Conservation (phyloP, 2,329 filamentous ascomycete genomes). For the Beauveria rudraprayagi region DNA sequence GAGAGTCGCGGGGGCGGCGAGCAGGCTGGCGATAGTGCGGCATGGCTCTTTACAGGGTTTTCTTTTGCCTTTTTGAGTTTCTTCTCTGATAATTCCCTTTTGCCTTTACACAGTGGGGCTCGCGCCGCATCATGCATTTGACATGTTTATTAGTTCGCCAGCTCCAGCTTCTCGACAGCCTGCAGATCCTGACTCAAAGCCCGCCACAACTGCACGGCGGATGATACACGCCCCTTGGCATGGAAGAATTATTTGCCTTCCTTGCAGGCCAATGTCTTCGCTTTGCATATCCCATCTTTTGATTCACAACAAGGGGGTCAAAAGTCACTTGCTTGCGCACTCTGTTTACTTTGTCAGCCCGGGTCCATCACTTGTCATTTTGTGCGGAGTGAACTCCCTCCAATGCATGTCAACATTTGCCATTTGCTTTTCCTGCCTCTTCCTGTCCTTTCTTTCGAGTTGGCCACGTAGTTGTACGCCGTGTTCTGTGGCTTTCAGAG, state of each 20-base stretch:
- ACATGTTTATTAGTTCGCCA: constrained; percentile 3
- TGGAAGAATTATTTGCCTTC: background rate
- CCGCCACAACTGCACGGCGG: constrained; percentile 7
- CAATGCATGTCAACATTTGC: background rate
- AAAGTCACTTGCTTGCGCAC: background rate
- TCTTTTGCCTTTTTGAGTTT: background rate
- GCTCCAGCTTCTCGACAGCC: background rate
- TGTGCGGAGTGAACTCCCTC: background rate
- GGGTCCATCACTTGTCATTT: constrained; percentile 2
- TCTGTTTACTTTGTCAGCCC: background rate
- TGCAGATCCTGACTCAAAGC: constrained; percentile 10
- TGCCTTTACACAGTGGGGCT: background rate
- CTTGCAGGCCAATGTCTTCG: background rate
- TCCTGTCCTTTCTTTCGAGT: background rate
- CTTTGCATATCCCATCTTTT: background rate
- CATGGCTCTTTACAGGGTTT: background rate
- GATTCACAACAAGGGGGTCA: background rate
- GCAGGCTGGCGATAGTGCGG: background rate
- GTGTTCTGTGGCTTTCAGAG: background rate
- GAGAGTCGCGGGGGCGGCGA: background rate
- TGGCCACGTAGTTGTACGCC: background rate
- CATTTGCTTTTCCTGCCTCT: background rate
- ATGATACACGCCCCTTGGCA: constrained; percentile 6
- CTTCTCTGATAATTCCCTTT: background rate
- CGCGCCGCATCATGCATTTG: constrained; percentile 1